Conservation (phyloP, 768 basidiomycete species). For the Dioszegia hungarica region DNA sequence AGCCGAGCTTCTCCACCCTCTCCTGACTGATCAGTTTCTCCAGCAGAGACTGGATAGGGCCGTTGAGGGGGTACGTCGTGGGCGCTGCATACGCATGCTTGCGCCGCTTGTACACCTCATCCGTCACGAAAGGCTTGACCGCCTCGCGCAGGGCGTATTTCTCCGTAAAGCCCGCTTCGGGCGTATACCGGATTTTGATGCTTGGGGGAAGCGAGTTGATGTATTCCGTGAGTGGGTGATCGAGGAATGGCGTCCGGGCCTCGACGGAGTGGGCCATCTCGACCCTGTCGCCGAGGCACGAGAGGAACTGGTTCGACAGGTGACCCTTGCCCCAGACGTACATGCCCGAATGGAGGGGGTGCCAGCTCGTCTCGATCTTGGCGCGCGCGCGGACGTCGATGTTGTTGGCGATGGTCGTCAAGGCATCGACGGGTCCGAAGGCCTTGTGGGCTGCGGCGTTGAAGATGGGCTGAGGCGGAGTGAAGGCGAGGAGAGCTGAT, state of each 20-base stretch:
- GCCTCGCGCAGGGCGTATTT: constrained; percentile 41
- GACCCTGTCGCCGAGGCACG: constrained; percentile 37
- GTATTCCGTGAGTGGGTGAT: constrained; percentile 37
- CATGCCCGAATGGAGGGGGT: constrained; percentile 37
- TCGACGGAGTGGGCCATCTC: constrained; percentile 45
- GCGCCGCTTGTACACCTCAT: constrained; percentile 29
- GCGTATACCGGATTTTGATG: constrained; percentile 18
- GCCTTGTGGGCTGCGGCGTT: background rate
- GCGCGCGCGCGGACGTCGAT: constrained; percentile 10
- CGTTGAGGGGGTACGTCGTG: constrained; percentile 16
- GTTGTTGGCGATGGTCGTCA: constrained; percentile 20
- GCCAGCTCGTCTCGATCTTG: constrained; percentile 28
- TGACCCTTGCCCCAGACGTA: constrained; percentile 35
- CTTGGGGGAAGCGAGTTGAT: constrained; percentile 20
- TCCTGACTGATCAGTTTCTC: constrained; percentile 20
- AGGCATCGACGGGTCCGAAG: constrained; percentile 16
- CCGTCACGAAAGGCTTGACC: constrained; percentile 40
- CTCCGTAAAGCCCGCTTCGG: constrained; percentile 15
- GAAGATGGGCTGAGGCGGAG: constrained; percentile 3
- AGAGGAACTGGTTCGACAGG: constrained; percentile 35
- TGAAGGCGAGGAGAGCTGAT: constrained; percentile 8
- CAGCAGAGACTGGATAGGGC: constrained; percentile 25
- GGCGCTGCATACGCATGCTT: constrained; percentile 35
- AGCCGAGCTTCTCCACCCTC: constrained; percentile 33
- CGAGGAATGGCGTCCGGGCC: constrained; percentile 40